Percentiles rank a stretch among this genome's conserved stretches.
Conservation (phyloP, 129 eudicot genomes). For the Pseudognaphalium luteoalbum region DNA sequence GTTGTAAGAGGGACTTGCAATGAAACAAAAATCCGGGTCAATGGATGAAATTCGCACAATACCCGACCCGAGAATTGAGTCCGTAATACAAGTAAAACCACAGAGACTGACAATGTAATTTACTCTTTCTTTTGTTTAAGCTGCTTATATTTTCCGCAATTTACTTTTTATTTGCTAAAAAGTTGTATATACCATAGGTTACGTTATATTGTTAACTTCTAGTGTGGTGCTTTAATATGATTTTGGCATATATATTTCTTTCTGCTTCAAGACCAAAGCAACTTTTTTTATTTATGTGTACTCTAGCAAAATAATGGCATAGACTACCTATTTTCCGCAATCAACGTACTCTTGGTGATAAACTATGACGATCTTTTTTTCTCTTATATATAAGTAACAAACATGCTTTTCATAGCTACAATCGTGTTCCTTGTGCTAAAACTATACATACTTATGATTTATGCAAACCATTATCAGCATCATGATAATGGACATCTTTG, state of each 20-base stretch:
- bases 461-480: neutral
- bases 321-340: neutral
- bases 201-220: neutral
- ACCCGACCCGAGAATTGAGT: no score
- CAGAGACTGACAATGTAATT: no score
- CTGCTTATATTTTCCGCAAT: no score
- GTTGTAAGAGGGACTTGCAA: no score
- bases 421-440: neutral
- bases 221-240: neutral
- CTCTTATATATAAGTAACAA: neutral
- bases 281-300: neutral
- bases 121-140: no score
- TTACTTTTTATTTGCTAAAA: neutral
- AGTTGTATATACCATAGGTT: neutral
- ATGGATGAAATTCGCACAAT: no score
- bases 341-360: neutral
- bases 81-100: no score
- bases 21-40: no score
- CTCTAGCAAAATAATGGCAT: neutral
- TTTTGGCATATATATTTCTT: neutral
- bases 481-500: neutral
- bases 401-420: neutral
- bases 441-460: neutral
- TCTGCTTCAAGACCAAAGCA: neutral
- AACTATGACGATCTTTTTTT: neutral